Percentiles rank a stretch among this genome's conserved stretches.
These are phyloP conservation scores for Saururus chinensis DNA, from an alignment of 164 flowering plant species.

Conservation along the genomic window DNA sequence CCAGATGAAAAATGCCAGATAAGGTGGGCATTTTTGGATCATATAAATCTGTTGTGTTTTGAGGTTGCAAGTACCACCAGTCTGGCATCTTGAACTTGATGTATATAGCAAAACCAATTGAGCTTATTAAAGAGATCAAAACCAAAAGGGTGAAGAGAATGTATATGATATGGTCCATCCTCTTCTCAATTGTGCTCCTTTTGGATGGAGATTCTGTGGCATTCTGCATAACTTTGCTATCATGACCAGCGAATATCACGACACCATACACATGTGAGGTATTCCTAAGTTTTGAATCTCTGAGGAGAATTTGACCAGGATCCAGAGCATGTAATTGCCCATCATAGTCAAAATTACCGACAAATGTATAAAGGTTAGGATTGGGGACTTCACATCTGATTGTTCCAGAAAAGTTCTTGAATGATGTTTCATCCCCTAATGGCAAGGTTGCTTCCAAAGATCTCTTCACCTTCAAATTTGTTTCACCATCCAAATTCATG, in stretches of 20 bases:
- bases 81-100: slow-evolving; percentile 32
- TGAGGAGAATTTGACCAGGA: slow-evolving; percentile 63
- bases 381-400: slow-evolving; percentile 84
- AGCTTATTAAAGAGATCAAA: slow-evolving; percentile 50
- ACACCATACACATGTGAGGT: slow-evolving; percentile 66
- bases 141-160: slow-evolving; percentile 45
- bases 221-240: slow-evolving; percentile 81
- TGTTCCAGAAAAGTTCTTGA: slow-evolving; percentile 41
- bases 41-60: slow-evolving; percentile 37
- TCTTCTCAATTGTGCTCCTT: slow-evolving; percentile 64
- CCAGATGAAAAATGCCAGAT: slow-evolving; percentile 57
- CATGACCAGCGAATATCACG: slow-evolving; percentile 73
- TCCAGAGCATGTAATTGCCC: slow-evolving; percentile 45
- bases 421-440: slow-evolving; percentile 39
- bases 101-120: slow-evolving; percentile 54
- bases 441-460: slow-evolving; percentile 47
- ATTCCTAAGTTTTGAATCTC: slow-evolving; percentile 77
- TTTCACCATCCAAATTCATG: slow-evolving; percentile 85
- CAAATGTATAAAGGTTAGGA: slow-evolving; percentile 63
- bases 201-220: slow-evolving; percentile 74
- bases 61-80: slow-evolving; percentile 76
- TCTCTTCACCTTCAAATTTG: slow-evolving; percentile 74
- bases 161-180: slow-evolving; percentile 57
- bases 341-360: slow-evolving; percentile 54
- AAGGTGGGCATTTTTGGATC: slow-evolving; percentile 36